Evolutionary conservation across 2,329 filamentous ascomycete species (phyloP).

Genomic region (Epichloe amarillans): DNA sequence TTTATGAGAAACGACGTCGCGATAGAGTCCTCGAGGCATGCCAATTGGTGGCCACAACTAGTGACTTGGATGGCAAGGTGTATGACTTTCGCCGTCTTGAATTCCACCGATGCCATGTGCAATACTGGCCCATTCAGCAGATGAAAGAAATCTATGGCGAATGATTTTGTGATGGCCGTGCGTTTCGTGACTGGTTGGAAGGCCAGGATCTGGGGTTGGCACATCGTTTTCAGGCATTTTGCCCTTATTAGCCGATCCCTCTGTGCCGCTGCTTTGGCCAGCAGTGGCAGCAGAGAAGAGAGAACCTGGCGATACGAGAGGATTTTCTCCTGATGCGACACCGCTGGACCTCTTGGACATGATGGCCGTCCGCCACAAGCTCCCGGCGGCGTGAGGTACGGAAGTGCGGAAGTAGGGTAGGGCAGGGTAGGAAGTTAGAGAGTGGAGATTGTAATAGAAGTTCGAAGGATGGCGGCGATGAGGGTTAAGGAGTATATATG

Average conservation of each 20-base stretch:
- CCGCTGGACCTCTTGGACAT: neutral
- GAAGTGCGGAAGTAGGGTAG: neutral
- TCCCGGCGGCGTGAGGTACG: no score
- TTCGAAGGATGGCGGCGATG: neutral
- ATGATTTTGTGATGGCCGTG: conserved; percentile 9
- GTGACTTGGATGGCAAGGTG: conserved; percentile 27
- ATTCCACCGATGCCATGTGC: conserved; percentile 35
- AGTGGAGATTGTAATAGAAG: neutral
- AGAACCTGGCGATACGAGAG: neutral
- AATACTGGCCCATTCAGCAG: conserved; percentile 32
- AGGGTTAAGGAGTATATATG: neutral
- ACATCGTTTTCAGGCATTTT: neutral
- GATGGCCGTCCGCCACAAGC: neutral
- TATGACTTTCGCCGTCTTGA: conserved; percentile 29
- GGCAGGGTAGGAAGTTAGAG: neutral
- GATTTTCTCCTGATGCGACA: neutral
- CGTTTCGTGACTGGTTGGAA: conserved; percentile 3
- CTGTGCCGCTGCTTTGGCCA: neutral
- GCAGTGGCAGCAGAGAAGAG: neutral
- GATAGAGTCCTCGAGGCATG: conserved; percentile 35
- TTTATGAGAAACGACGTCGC: conserved; percentile 31
- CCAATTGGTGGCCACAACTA: conserved; percentile 33
- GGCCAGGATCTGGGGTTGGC: neutral
- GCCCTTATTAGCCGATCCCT: neutral
- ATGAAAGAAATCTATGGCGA: conserved; percentile 27